These are phyloP conservation scores for Inga laurina DNA, from an alignment of 306 rosid genomes.

Conservation along the genomic window DNA sequence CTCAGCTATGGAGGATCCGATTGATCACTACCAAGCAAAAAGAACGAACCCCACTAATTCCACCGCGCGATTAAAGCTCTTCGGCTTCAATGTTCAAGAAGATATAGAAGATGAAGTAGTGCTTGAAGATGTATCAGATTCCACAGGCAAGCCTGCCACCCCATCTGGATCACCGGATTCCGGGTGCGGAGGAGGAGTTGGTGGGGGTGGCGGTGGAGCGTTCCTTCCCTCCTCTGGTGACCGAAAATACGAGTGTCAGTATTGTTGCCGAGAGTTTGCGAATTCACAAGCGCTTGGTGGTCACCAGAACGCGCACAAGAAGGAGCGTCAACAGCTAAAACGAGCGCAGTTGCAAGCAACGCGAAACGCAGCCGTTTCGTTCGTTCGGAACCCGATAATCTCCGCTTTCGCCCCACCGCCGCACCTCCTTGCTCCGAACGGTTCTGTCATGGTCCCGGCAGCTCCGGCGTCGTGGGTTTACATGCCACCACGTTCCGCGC, in stretches of 20 bases:
- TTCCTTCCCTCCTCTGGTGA: conserved; percentile 66
- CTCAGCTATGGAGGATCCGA: conserved; percentile 39
- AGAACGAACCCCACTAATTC: conserved; percentile 45
- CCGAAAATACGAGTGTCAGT: conserved; percentile 93
- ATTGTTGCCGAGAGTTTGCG: conserved; percentile 90
- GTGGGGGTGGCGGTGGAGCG: background rate
- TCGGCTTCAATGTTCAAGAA: conserved; percentile 80
- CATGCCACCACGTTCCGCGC: conserved; percentile 62
- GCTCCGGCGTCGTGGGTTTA: conserved; percentile 70
- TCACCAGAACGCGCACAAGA: conserved; percentile 98
- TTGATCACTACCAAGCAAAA: conserved; percentile 49
- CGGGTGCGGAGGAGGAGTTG: background rate
- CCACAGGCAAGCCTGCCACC: conserved; percentile 48
- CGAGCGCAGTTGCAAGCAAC: conserved; percentile 87
- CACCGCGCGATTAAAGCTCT: conserved; percentile 71
- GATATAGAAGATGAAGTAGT: conserved; percentile 33
- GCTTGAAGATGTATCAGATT: conserved; percentile 49
- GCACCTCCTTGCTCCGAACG: conserved; percentile 74
- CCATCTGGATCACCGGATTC: conserved; percentile 81
- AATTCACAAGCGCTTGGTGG: conserved; percentile 99
- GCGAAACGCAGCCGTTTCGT: conserved; percentile 83
- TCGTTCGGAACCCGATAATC: conserved; percentile 80
- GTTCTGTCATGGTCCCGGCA: conserved; percentile 50
- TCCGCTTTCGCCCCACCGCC: conserved; percentile 90
- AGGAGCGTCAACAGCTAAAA: conserved; percentile 90